These are phyloP conservation scores for Venturiaceae sp. DNA, from an alignment of 2,329 filamentous ascomycete species.

Conservation along the genomic window DNA sequence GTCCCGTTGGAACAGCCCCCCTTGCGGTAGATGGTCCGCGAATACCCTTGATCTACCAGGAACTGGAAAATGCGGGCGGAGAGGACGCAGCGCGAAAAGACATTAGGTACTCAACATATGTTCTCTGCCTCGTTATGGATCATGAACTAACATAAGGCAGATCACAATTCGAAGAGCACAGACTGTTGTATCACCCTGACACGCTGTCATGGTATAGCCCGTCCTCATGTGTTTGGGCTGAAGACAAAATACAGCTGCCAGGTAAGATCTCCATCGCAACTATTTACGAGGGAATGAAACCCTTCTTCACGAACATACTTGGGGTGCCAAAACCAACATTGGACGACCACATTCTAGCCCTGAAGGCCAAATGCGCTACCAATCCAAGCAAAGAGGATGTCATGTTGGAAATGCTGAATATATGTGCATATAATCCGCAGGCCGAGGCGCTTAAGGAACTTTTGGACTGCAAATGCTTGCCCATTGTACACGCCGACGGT, in stretches of 20 bases:
- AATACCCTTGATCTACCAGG: neutral
- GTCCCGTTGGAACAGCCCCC: no score
- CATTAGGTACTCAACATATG: no score
- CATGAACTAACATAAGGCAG: no score
- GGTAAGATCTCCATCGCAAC: slow-evolving; percentile 7
- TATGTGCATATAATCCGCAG: slow-evolving; percentile 6
- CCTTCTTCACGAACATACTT: slow-evolving; percentile 7
- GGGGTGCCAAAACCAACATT: slow-evolving; percentile 2
- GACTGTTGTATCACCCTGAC: slow-evolving; percentile 7
- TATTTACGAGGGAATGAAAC: neutral
- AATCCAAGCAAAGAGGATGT: slow-evolving; percentile 2
- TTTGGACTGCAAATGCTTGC: neutral
- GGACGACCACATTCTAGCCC: slow-evolving; percentile 6
- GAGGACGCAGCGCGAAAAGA: no score
- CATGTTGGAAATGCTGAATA: slow-evolving; percentile 5
- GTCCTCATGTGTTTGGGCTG: slow-evolving; percentile 9
- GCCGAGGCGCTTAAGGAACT: neutral
- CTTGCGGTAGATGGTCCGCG: no score
- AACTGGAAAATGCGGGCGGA: no score
- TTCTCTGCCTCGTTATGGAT: no score
- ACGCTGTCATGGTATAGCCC: slow-evolving; percentile 7
- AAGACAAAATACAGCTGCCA: slow-evolving; percentile 7
- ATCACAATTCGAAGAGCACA: neutral
- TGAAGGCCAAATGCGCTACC: neutral
- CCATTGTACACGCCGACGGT: neutral